Percentiles rank a stretch among this genome's conserved stretches.
Evolutionary conservation across 768 basidiomycete genomes (phyloP).

Genomic region (Boletus bicolor): DNA sequence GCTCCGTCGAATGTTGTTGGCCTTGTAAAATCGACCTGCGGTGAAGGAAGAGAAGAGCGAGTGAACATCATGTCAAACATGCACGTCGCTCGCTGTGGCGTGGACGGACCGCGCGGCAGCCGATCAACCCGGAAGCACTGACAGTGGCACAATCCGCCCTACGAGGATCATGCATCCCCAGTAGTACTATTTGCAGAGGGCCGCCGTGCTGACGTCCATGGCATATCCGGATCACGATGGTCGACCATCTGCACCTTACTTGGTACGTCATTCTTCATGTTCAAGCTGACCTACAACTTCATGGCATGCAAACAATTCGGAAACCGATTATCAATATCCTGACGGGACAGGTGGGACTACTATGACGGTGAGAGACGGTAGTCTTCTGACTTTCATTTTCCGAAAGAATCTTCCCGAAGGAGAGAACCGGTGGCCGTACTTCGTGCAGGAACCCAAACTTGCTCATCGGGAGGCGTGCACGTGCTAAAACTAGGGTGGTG

Average conservation of each 20-base stretch:
- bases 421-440: not conserved
- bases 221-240: slow-evolving; percentile 6
- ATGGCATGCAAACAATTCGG: not conserved
- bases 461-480: not conserved
- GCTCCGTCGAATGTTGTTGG: not conserved
- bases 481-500: not conserved
- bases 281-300: not conserved
- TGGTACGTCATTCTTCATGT: slow-evolving; percentile 10
- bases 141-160: slow-evolving; percentile 2
- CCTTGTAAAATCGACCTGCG: slow-evolving; percentile 6
- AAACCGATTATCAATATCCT: not conserved
- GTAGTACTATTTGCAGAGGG: not conserved
- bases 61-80: slow-evolving; percentile 5
- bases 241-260: not conserved
- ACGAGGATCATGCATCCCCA: slow-evolving; percentile 11
- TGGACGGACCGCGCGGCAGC: slow-evolving; percentile 9
- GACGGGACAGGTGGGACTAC: not conserved
- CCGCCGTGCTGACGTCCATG: slow-evolving; percentile 6
- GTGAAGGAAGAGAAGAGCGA: slow-evolving; percentile 5
- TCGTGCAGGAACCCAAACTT: not conserved
- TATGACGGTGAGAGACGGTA: not conserved
- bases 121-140: slow-evolving; percentile 13
- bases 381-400: not conserved
- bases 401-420: not conserved
- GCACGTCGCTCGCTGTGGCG: slow-evolving; percentile 10